Conservation (phyloP, 1,284 basidiomycete species). For the Boletus hoseneyae region DNA sequence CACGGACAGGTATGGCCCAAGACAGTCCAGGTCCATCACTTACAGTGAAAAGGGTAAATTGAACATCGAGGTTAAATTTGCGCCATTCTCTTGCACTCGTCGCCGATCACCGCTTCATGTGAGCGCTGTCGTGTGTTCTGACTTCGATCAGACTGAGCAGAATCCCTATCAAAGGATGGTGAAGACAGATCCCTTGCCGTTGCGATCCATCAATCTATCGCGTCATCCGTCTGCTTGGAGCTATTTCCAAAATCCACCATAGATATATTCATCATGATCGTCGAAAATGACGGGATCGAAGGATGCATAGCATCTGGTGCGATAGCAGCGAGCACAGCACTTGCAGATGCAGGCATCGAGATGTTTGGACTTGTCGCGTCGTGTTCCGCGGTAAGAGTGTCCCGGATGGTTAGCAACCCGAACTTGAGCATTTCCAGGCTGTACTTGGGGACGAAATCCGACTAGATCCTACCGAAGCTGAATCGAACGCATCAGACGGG, state of each 20-base stretch:
- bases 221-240: conserved; percentile 84
- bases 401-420: not conserved
- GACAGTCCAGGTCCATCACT: conserved; percentile 74
- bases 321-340: conserved; percentile 86
- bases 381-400: conserved; percentile 61
- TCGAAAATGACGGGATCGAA: conserved; percentile 88
- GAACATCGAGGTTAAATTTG: conserved; percentile 95
- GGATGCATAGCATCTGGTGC: conserved; percentile 81
- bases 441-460: conserved; percentile 52
- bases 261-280: conserved; percentile 87
- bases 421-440: conserved; percentile 39
- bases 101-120: conserved; percentile 86
- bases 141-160: conserved; percentile 12
- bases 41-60: conserved; percentile 87
- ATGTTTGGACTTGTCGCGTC: conserved; percentile 82
- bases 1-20: conserved; percentile 81
- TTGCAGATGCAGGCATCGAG: conserved; percentile 87
- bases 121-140: conserved; percentile 30
- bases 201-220: conserved; percentile 83
- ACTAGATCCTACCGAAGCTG: conserved; percentile 79
- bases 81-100: conserved; percentile 82
- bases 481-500: conserved; percentile 54
- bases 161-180: conserved; percentile 64
- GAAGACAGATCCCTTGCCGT: conserved; percentile 85
- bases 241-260: conserved; percentile 91